A percentile compares a stretch with the other conserved stretches of the same genome.
Conservation (phyloP, 2,329 filamentous ascomycete genomes). For the Colletotrichum godetiae region DNA sequence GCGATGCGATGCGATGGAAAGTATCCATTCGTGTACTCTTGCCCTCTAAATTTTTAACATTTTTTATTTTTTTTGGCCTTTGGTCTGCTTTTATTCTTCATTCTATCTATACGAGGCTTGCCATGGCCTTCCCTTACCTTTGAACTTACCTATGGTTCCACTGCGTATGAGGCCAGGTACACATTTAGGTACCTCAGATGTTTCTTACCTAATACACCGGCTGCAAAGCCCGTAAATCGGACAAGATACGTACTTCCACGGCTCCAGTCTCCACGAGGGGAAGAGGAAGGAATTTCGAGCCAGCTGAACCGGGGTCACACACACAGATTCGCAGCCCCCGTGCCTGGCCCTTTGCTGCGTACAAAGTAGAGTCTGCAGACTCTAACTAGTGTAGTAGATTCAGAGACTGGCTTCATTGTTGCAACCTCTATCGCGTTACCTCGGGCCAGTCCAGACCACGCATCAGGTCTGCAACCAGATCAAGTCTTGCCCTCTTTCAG, state of each 20-base stretch:
- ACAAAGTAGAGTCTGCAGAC: too few relatives aligned
- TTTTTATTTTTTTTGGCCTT: not conserved
- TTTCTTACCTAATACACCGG: not conserved
- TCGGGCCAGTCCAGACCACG: constrained; percentile 23
- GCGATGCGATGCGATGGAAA: not conserved
- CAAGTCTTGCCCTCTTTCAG: not conserved
- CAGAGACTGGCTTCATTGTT: not conserved
- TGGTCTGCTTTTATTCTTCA: not conserved
- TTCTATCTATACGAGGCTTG: not conserved
- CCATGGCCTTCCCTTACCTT: not conserved
- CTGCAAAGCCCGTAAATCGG: constrained; percentile 19
- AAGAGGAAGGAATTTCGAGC: not conserved
- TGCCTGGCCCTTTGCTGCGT: not conserved
- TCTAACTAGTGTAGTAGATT: too few relatives aligned
- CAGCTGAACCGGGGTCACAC: not conserved
- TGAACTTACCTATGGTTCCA: not conserved
- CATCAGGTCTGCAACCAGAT: constrained; percentile 10
- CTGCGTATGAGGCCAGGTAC: not conserved
- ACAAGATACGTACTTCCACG: not conserved
- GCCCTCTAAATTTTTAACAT: too few relatives aligned
- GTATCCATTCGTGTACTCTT: not conserved
- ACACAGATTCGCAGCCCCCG: not conserved
- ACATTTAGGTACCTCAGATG: not conserved
- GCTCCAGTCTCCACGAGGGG: not conserved
- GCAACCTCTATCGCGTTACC: not conserved